A percentile compares a stretch with the other conserved stretches of the same genome.
phyloP scores from a whole-genome alignment of 495 filamentous ascomycete species.

The Oidiodendron maius region DNA sequence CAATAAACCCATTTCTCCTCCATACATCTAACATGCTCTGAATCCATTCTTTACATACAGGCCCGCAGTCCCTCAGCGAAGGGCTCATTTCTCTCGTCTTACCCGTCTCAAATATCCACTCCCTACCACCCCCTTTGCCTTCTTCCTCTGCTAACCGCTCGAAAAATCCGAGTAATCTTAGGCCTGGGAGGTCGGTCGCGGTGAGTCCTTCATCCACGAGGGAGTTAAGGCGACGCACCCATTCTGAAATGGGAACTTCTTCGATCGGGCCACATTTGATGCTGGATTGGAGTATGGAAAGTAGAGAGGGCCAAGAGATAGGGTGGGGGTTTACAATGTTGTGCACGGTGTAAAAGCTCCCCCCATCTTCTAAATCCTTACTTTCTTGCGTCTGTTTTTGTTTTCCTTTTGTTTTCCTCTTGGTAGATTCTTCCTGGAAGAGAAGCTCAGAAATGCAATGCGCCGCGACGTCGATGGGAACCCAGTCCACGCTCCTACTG shows the following conservation, averaged over 20 bases:
- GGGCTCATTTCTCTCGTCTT: slow-evolving; percentile 10
- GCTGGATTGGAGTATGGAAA: slow-evolving; percentile 3
- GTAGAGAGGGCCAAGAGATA: slow-evolving; percentile 1
- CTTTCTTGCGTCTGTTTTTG: slow-evolving; percentile 17
- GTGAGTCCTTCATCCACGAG: neutral
- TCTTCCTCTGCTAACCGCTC: slow-evolving; percentile 21
- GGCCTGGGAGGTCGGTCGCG: slow-evolving; percentile 8
- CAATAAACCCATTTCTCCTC: slow-evolving; percentile 15
- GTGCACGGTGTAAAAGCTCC: slow-evolving; percentile 10
- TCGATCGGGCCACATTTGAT: neutral
- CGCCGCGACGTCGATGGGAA: slow-evolving; percentile 26
- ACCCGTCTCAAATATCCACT: slow-evolving; percentile 14
- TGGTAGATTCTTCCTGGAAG: neutral
- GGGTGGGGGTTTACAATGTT: slow-evolving; percentile 17
- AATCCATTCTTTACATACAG: slow-evolving; percentile 11
- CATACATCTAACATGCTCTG: slow-evolving; percentile 11
- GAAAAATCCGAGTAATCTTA: slow-evolving; percentile 17
- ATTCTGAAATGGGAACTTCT: slow-evolving; percentile 7
- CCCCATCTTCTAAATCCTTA: neutral
- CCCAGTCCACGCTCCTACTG: slow-evolving; percentile 21
- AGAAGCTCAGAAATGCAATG: slow-evolving; percentile 16
- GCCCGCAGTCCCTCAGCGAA: slow-evolving; percentile 7
- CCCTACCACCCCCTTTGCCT: slow-evolving; percentile 6
- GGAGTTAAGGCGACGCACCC: slow-evolving; percentile 6
- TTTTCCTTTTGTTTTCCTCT: neutral